These are phyloP conservation scores for Irpex sp. DNA, from an alignment of 1,284 basidiomycete species.

Conservation along the genomic window DNA sequence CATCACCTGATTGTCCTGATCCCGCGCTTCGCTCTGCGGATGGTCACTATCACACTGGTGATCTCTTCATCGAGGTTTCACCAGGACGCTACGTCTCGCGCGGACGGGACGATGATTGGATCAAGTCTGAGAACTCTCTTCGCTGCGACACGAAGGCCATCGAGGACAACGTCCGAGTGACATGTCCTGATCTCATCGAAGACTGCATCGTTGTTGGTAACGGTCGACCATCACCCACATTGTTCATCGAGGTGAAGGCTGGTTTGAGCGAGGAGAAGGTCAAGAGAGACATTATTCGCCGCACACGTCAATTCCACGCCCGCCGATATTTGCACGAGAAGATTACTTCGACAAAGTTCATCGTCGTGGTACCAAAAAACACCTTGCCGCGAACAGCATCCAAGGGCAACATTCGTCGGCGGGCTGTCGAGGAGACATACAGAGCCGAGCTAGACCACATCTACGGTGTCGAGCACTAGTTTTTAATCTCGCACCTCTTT, in stretches of 20 bases:
- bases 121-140: conserved; percentile 70
- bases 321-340: conserved; percentile 68
- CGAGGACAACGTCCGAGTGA: conserved; percentile 60
- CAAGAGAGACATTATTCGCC: conserved; percentile 61
- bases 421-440: conserved; percentile 58
- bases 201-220: conserved; percentile 66
- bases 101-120: conserved; percentile 76
- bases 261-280: conserved; percentile 46
- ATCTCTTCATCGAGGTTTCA: conserved; percentile 59
- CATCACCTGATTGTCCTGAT: conserved; percentile 66
- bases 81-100: conserved; percentile 57
- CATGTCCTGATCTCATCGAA: conserved; percentile 50
- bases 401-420: conserved; percentile 67
- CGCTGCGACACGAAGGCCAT: conserved; percentile 75
- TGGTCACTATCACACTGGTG: conserved; percentile 71
- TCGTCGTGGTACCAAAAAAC: conserved; percentile 51
- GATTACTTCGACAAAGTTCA: conserved; percentile 48
- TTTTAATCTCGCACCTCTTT: background rate
- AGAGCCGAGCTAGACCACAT: conserved; percentile 48
- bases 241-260: conserved; percentile 60
- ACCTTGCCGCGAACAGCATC: conserved; percentile 62
- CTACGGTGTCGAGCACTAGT: conserved; percentile 30
- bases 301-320: conserved; percentile 58
- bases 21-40: conserved; percentile 51
- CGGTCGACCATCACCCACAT: conserved; percentile 60